Evolutionary conservation across 805 yeast genomes (phyloP), one percentile per base, ranked within the genome.

Genomic region (Zygosaccharomyces lentus): DNA sequence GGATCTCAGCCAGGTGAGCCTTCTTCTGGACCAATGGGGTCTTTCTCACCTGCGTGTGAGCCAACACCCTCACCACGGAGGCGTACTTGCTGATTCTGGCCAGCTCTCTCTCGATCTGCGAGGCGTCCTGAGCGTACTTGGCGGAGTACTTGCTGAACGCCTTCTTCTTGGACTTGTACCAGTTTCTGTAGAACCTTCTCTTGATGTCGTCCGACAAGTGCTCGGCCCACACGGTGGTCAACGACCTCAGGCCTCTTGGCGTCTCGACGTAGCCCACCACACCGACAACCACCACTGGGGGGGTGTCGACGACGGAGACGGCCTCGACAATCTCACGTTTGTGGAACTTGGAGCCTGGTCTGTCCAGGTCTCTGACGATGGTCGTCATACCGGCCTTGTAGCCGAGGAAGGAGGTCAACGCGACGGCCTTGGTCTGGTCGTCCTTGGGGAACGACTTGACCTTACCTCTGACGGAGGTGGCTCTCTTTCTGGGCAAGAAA

Each of bases 301-400:
- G 99, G 68, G 99, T 87, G 82, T 93, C 99, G 65, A 93, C 96
- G 68, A 93, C 95, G 66, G 98, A 81, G 74, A 93, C 96, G 69
- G 99, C 99, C 84, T 93, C 99, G 62, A 93, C 99, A 66, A 93
- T 83, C 82, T 93, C 99, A 79, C 98, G 95, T 95, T 93, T 93
- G 96, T 93, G 97, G 96, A 91, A 89, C 84, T 93, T 93, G 73
- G 99, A 93, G 75, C 99, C 99, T 79, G 99, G 99, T 81, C 98
- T 87, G 91, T 93, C 97, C 73, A 93, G 85, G 80, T 93, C 99
- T 82, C 99, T 90, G 72, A 93, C 99, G 68, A 89, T 88, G 78
- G 99, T 93, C 78, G 99, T 84, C 99, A 93, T 93, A 88, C 99
- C 99, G 66, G 99, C 99, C 84, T 81, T 81, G 96, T 93, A 93